Base-by-base conservation (phyloP, 768 basidiomycete genomes). In the Kwoniella dejecticola region DNA sequence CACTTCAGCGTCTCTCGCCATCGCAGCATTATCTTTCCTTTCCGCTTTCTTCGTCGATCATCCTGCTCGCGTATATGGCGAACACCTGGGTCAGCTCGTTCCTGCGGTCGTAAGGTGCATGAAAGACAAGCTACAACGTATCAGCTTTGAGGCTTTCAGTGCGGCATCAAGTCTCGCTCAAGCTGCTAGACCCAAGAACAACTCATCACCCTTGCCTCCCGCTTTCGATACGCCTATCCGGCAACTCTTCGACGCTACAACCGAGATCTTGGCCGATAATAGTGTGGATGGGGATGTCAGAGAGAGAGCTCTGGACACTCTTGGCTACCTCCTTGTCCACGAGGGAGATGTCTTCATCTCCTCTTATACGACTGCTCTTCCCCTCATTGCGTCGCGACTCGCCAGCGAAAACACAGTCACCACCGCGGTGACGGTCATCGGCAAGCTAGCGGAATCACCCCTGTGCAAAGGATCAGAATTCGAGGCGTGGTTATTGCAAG, bases 271-370 rank as follows among this genome's bases (percentile, higher is more conserved):
- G 36, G 84, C 81, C 50, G 88, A 84, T 46, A 86, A 89, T 62
- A 89, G 94, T 67, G 94, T 94, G 1, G 95, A 98, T 76, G 87
- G 89, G 3, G 94, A 96, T 65, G 91, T 98, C 21, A 85, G 92
- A 36, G 83, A 84, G 24, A 86, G 84, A 64, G 92, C 92, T 0
- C 88, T 97, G 69, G 86, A 88, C 30, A 86, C 86, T 49, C 83
- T 95, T 44, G 93, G 88, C 0, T 88, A 92, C 74, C 80, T 98
- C 8, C 91, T 96, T 87, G 84, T 91, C 52, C 88, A 87, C 67
- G 91, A 92, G 1, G 87, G 89, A 0, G 90, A 92, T 47, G 78
- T 86, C 13, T 82, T 90, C 33, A 85, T 84, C 3, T 3, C 47
- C 0, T 66, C 72, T 6, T 73, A 68, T 55, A 52, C 69, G n/a